Percentiles rank a stretch among this genome's conserved stretches.
phyloP scores from a whole-genome alignment of 2,329 filamentous ascomycete genomes.

The Didymella glomerata region DNA sequence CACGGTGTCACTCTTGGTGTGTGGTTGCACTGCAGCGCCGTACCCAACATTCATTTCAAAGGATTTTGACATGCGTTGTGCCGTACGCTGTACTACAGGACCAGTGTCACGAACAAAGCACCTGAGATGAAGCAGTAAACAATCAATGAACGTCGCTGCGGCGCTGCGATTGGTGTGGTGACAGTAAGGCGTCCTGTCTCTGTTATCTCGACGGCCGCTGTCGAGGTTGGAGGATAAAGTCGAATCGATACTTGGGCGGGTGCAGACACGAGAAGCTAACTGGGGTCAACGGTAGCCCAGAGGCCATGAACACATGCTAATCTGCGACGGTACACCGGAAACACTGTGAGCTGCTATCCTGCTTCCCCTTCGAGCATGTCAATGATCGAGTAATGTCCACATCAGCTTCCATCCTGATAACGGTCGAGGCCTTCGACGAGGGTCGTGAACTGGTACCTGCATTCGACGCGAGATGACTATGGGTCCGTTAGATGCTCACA shows the following conservation, averaged over 20 bases:
- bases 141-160: slow-evolving; percentile 4
- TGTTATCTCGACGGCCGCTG: not conserved
- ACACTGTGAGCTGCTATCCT: not conserved
- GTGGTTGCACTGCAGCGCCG: slow-evolving; percentile 37
- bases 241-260: slow-evolving; percentile 11
- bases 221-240: not conserved
- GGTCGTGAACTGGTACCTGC: slow-evolving; percentile 25
- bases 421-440: slow-evolving; percentile 14
- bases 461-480: slow-evolving; percentile 15
- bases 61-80: slow-evolving; percentile 42
- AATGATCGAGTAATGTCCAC: slow-evolving; percentile 9
- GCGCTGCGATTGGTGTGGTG: slow-evolving; percentile 4
- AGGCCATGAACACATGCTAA: slow-evolving; percentile 2
- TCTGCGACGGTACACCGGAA: not conserved
- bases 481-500: slow-evolving; percentile 7
- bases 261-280: not conserved
- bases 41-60: slow-evolving; percentile 31
- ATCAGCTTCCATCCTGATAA: slow-evolving; percentile 3
- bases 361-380: slow-evolving; percentile 6
- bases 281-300: not conserved
- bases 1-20: slow-evolving; percentile 23
- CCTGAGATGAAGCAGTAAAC: slow-evolving; percentile 13
- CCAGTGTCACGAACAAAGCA: slow-evolving; percentile 26
- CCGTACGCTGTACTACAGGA: slow-evolving; percentile 22
- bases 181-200: slow-evolving; percentile 3